These are phyloP conservation scores for Dichotomopilus funicola DNA, from an alignment of 2,329 filamentous ascomycete genomes.

Conservation along the genomic window DNA sequence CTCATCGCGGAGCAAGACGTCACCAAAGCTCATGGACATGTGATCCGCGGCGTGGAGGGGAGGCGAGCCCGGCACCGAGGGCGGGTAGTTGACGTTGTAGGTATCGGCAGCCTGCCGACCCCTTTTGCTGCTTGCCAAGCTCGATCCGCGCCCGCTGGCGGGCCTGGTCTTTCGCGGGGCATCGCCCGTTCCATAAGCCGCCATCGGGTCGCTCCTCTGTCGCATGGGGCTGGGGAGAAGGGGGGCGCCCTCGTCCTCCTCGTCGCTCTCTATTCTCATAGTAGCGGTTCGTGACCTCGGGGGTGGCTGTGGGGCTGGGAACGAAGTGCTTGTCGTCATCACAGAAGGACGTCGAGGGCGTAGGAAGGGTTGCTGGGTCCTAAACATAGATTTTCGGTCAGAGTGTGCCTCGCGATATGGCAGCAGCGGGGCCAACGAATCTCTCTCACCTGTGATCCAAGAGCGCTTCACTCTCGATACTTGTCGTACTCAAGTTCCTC, in stretches of 20 bases:
- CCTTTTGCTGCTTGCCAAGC: conserved; percentile 42
- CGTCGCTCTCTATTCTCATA: conserved; percentile 36
- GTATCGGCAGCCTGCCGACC: conserved; percentile 36
- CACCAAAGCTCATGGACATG: conserved; percentile 54
- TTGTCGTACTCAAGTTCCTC: conserved; percentile 69
- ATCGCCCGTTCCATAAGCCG: conserved; percentile 40
- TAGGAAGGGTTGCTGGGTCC: conserved; percentile 52
- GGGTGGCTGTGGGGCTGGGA: conserved; percentile 31
- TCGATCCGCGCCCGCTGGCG: conserved; percentile 42
- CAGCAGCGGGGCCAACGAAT: background rate
- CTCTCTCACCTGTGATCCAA: conserved; percentile 70
- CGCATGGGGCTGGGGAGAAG: conserved; percentile 42
- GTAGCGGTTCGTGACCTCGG: conserved; percentile 26
- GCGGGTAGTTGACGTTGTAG: conserved; percentile 63
- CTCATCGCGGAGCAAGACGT: conserved; percentile 65
- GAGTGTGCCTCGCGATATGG: conserved; percentile 14
- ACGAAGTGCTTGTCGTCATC: conserved; percentile 31
- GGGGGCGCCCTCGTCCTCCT: conserved; percentile 51
- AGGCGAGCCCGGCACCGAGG: conserved; percentile 59
- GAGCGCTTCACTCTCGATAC: conserved; percentile 80
- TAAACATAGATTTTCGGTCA: conserved; percentile 24
- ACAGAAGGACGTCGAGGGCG: conserved; percentile 57
- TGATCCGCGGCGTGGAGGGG: conserved; percentile 42
- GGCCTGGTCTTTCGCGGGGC: conserved; percentile 28
- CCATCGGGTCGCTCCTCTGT: conserved; percentile 29